A percentile compares a stretch with the other conserved stretches of the same genome.
phyloP scores from a whole-genome alignment of 2,329 filamentous ascomycete genomes.

The Ophiocordyceps camponoti-saundersi region DNA sequence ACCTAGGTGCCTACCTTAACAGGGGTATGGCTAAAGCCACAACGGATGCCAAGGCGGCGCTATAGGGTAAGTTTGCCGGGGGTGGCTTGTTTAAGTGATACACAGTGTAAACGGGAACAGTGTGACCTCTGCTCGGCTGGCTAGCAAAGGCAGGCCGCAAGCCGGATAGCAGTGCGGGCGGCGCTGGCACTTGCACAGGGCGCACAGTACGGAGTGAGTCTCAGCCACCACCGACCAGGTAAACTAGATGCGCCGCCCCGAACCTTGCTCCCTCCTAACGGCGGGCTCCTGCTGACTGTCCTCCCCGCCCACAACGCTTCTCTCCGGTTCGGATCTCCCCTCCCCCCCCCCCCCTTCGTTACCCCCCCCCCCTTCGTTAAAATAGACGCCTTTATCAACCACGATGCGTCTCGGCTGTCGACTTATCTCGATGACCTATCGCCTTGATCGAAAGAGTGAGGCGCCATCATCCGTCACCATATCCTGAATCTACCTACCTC shows the following conservation, averaged over 20 bases:
- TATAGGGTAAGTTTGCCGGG: neutral
- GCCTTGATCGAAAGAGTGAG: neutral
- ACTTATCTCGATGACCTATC: slow-evolving; percentile 1
- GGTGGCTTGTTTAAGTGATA: no score
- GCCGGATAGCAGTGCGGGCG: no score
- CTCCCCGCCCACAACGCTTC: neutral
- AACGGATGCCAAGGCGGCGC: neutral
- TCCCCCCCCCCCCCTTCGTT: neutral
- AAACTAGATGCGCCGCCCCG: neutral
- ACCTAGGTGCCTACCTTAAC: neutral
- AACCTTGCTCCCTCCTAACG: neutral
- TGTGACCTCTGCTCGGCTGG: no score
- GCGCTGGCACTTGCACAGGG: no score
- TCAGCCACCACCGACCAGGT: neutral
- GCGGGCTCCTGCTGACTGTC: neutral
- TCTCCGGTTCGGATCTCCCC: neutral
- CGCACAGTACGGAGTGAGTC: no score
- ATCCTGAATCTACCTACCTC: neutral
- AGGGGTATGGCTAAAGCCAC: neutral
- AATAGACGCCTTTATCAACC: neutral
- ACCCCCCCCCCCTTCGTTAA: neutral
- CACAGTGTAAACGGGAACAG: no score
- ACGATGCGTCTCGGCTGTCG: slow-evolving; percentile 2
- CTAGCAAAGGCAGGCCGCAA: no score
- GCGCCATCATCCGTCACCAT: neutral